These are phyloP conservation scores for Ehretia macrophylla DNA, from an alignment of 257 asterid species.

Conservation along the genomic window DNA sequence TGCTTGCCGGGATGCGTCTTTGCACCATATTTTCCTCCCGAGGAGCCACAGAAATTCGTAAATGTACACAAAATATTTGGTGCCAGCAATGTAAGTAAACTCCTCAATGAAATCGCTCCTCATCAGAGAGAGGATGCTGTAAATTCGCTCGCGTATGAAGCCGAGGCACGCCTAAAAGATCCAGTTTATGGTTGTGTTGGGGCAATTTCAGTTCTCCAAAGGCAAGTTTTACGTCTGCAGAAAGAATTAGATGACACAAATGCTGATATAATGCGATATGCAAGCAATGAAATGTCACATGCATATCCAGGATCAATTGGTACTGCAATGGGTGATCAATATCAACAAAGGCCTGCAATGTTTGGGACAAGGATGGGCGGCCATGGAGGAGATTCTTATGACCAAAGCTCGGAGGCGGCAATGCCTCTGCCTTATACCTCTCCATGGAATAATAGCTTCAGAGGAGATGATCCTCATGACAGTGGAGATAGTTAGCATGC, in stretches of 20 bases:
- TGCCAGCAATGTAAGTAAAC: constrained; percentile 72
- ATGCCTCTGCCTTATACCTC: constrained; percentile 19
- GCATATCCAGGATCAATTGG: not conserved
- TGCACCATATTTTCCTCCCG: constrained; percentile 73
- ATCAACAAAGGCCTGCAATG: constrained; percentile 12
- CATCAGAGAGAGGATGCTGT: constrained; percentile 78
- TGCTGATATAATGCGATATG: constrained; percentile 52
- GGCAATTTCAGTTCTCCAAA: constrained; percentile 62
- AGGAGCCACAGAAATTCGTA: constrained; percentile 63
- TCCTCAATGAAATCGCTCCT: constrained; percentile 55
- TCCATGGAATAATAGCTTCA: constrained; percentile 15
- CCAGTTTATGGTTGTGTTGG: constrained; percentile 85
- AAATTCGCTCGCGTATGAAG: constrained; percentile 73
- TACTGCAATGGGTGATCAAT: constrained; percentile 3
- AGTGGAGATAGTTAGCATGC: constrained; percentile 3
- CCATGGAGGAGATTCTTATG: constrained; percentile 21
- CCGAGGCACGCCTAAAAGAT: constrained; percentile 66
- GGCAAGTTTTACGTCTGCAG: constrained; percentile 56
- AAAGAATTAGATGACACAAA: constrained; percentile 66
- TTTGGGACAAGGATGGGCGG: constrained; percentile 7
- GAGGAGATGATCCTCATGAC: constrained; percentile 13
- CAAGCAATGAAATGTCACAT: constrained; percentile 12
- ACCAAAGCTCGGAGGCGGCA: constrained; percentile 23
- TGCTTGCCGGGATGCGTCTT: constrained; percentile 62
- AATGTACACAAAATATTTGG: constrained; percentile 77